Evolutionary conservation across 129 eudicot species (phyloP).

Genomic region (Oenanthe sinensis): DNA sequence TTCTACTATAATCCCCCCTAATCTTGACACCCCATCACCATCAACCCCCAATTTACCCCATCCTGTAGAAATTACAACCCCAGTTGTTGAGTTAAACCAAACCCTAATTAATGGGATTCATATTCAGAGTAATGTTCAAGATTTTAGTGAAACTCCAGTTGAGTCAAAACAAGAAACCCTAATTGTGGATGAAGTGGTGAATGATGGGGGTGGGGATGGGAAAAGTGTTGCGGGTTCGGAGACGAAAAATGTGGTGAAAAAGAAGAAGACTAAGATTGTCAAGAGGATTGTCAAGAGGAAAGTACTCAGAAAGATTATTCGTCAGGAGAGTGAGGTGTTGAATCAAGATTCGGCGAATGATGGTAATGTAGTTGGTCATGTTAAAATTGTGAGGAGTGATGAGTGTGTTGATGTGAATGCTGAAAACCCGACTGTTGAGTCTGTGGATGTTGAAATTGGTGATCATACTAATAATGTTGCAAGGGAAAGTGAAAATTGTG

Average conservation of each 20-base stretch:
- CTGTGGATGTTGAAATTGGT: slow-evolving; percentile 8
- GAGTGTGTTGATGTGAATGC: background rate
- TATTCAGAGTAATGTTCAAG: background rate
- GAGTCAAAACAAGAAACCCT: background rate
- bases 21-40: background rate
- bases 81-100: background rate
- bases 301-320: slow-evolving; percentile 30
- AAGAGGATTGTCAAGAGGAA: slow-evolving; percentile 61
- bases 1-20: too few relatives aligned
- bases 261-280: slow-evolving; percentile 36
- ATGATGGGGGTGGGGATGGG: slow-evolving; percentile 3
- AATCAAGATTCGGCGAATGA: background rate
- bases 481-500: background rate
- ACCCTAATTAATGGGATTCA: background rate
- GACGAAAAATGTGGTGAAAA: slow-evolving; percentile 1
- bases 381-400: background rate
- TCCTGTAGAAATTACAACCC: background rate
- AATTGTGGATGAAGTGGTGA: background rate
- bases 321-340: slow-evolving; percentile 16
- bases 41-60: background rate
- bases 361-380: background rate
- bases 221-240: background rate
- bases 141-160: background rate
- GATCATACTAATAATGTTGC: background rate
- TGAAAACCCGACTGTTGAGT: background rate